Percentiles rank a stretch among this genome's conserved stretches.
Conservation (phyloP, 1,139 yeast species). For the Hansenula sp. region DNA sequence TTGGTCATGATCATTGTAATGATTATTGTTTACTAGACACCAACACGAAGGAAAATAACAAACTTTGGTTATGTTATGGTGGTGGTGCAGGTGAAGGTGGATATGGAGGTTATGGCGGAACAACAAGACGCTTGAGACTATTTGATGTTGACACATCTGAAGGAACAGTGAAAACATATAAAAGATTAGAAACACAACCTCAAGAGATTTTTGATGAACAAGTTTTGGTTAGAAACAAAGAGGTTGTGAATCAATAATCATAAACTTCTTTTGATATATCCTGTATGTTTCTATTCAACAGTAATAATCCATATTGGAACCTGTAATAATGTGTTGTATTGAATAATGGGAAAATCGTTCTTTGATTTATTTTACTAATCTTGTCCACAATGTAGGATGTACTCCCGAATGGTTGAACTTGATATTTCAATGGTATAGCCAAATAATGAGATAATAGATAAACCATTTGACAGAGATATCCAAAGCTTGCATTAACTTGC, state of each 20-base stretch:
- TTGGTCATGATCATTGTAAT: slow-evolving; percentile 94
- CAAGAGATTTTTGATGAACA: slow-evolving; percentile 51
- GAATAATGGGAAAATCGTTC: slow-evolving; percentile 44
- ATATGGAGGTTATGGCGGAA: slow-evolving; percentile 87
- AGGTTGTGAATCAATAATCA: slow-evolving; percentile 17
- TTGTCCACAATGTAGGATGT: slow-evolving; percentile 48
- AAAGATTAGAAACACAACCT: slow-evolving; percentile 56
- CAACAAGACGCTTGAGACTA: slow-evolving; percentile 66
- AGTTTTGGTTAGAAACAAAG: slow-evolving; percentile 48
- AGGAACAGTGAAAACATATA: slow-evolving; percentile 66
- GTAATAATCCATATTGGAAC: slow-evolving; percentile 47
- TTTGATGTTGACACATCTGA: slow-evolving; percentile 58
- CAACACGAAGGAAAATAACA: slow-evolving; percentile 30
- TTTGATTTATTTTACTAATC: slow-evolving; percentile 39
- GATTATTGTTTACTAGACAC: slow-evolving; percentile 71
- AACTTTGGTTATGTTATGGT: slow-evolving; percentile 86
- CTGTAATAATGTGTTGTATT: slow-evolving; percentile 41
- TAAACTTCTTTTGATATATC: slow-evolving; percentile 37
- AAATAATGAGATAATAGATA: slow-evolving; percentile 37
- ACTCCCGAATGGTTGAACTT: slow-evolving; percentile 45
- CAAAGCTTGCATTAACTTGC: slow-evolving; percentile 45
- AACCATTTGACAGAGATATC: slow-evolving; percentile 42
- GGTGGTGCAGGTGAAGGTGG: slow-evolving; percentile 96
- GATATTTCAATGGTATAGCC: slow-evolving; percentile 45
- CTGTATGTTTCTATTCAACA: slow-evolving; percentile 45